phyloP scores from a whole-genome alignment of 2,329 filamentous ascomycete species.

The Scortechinia acanthostroma region DNA sequence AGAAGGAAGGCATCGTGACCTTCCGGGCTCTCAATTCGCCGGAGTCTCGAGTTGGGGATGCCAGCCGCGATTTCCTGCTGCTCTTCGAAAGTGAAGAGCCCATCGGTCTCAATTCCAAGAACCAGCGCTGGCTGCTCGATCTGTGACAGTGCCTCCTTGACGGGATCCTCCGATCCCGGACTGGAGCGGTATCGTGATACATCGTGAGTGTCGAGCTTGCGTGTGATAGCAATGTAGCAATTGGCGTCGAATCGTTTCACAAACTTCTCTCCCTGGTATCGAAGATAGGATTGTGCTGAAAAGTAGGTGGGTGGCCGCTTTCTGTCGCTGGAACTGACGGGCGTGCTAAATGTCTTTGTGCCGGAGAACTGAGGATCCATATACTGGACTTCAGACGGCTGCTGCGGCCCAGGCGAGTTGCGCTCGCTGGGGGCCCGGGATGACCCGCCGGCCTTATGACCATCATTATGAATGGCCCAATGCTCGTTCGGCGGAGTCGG shows the following conservation, averaged over 20 bases:
- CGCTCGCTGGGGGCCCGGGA: constrained; percentile 16
- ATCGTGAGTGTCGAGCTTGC: constrained; percentile 28
- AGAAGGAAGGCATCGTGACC: constrained; percentile 26
- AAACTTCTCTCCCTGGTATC: constrained; percentile 28
- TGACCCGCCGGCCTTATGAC: constrained; percentile 21
- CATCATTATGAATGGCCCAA: constrained; percentile 37
- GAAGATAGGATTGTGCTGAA: constrained; percentile 23
- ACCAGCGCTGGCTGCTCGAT: constrained; percentile 17
- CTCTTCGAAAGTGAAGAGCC: constrained; percentile 20
- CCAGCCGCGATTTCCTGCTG: constrained; percentile 17
- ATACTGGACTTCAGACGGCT: constrained; percentile 20
- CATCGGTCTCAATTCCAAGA: constrained; percentile 21
- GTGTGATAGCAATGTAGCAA: constrained; percentile 24
- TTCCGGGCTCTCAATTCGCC: constrained; percentile 15
- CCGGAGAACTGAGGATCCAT: constrained; percentile 38
- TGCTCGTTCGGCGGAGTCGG: constrained; percentile 26
- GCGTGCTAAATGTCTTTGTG: constrained; percentile 28
- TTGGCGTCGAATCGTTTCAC: constrained; percentile 26
- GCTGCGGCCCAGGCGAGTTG: constrained; percentile 6
- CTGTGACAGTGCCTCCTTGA: constrained; percentile 11
- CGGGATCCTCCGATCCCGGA: constrained; percentile 22
- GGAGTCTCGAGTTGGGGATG: constrained; percentile 16
- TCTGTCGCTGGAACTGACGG: constrained; percentile 15
- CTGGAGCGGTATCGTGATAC: constrained; percentile 16
- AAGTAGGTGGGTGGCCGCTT: constrained; percentile 18